Evolutionary conservation across 2,329 filamentous ascomycete species (phyloP), one percentile per base, ranked within the genome.

Genomic region (Coniella vitis): DNA sequence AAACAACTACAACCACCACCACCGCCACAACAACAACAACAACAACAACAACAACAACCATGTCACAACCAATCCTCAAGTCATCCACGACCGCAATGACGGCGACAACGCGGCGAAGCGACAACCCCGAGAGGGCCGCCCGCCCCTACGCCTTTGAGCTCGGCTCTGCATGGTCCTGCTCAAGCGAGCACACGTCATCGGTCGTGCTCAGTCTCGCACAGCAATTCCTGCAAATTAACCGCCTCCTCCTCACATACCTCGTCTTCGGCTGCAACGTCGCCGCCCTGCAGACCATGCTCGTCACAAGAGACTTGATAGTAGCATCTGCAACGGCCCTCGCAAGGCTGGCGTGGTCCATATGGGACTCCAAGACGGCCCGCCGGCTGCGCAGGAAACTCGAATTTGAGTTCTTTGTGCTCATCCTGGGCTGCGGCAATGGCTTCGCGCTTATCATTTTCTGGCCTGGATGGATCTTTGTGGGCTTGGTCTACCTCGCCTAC

Each of bases 401-500:
- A 48, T 72, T 72, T 54, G 77, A 80, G 59, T 69, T 80, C 48
- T 72, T 70, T 49, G 63, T 71, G 42, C 66, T 73, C 43, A 64
- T 79, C 34, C 67, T 81, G 19, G 75, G 76, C 3, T 67, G 70
- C 5, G 69, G 69, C 4, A 78, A 78, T 53, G 58, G 63, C 25
- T 39, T 80, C 48, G 66, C 73, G 52, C 59, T 79, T 29, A 39
- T 78, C 51, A 53, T 79, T 54, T 75, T 81, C 55, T 81, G 76
- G 77, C 77, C 77, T 0, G 77, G 77, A 0, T 80, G 77, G 76
- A 63, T 69, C 51, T 52, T 79, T 22, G 51, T 80, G 25, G 71
- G 58, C 2, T 60, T 66, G 7, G 55, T 61, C 22, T 53, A 53
- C 62, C 31, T 71, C 65, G 60, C 55, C 58, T 53, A 53, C 63